Evolutionary conservation across 495 filamentous ascomycete genomes (phyloP).

Genomic region (Tuber indicum): DNA sequence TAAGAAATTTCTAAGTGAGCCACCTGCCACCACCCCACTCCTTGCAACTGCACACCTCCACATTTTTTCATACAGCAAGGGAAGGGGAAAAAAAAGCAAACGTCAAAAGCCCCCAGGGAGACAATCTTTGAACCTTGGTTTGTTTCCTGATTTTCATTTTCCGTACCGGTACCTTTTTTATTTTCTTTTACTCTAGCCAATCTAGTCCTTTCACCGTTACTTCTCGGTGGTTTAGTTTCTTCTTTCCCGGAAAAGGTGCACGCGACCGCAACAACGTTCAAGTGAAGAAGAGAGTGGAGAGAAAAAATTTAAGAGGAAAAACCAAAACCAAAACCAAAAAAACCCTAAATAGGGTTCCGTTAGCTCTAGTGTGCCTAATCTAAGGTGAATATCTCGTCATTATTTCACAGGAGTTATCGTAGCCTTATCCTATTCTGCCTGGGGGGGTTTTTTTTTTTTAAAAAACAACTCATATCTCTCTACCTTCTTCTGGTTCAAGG

Average conservation of each 20-base stretch:
- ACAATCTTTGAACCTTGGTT: not conserved
- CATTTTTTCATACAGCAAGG: not conserved
- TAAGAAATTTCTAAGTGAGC: not conserved
- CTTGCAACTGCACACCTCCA: not conserved
- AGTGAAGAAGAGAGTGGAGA: not conserved
- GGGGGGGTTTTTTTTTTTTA: too few relatives aligned
- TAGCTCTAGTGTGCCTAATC: not conserved
- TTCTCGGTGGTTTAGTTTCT: constrained; percentile 4
- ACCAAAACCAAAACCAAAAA: constrained; percentile 6
- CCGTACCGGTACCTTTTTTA: constrained; percentile 8
- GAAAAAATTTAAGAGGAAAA: not conserved
- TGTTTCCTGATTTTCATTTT: constrained; percentile 11
- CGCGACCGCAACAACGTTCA: constrained; percentile 19
- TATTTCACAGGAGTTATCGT: not conserved
- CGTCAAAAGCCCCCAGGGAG: not conserved
- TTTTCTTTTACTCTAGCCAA: not conserved
- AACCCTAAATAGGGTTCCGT: not conserved
- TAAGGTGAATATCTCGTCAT: constrained; percentile 2
- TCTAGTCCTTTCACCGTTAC: not conserved
- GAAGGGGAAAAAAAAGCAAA: not conserved
- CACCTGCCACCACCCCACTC: not conserved
- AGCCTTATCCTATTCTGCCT: not conserved
- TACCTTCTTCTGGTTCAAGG: not conserved
- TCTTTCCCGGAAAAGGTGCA: constrained; percentile 14
- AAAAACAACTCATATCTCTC: too few relatives aligned